Evolutionary conservation across 805 yeast genomes (phyloP), one percentile per base, ranked within the genome.

Genomic region (Maudiozyma barnettii): DNA sequence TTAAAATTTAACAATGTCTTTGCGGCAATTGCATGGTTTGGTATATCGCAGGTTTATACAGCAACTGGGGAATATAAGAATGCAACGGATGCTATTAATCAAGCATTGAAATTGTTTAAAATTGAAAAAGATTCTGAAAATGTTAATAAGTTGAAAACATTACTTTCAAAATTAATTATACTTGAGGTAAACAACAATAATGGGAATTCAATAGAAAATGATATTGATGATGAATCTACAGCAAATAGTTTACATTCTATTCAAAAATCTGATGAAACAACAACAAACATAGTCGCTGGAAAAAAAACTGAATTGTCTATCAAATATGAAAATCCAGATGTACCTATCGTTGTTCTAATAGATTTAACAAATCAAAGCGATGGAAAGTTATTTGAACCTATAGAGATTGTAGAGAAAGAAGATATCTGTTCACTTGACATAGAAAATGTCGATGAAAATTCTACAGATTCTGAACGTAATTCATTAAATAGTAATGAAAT

Each of bases 11-110:
- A 56, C 37, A 50, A 53, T 33, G 37, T 50, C 18, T 54, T 61
- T 14, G 57, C 55, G 9, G 61, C 60, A 1, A 49, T 56, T 19
- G 60, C 61, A 3, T 61, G 61, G 63, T 57, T 55, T 45, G 65
- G 65, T 14, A 51, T 58, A 12, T 56, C 63, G 3, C 61, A 60
- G 40, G 60, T 56, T 5, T 56, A 58, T 35, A 49, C 54, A 9
- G 53, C 54, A 5, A 49, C 57, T 9, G 47, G 46, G 23, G 53
- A 57, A 36, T 38, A 54, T 7, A 49, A 50, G 16, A 51, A 49
- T 33, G 58, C 63, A 1, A 41, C 53, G 10, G 56, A 54, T 21
- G 58, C 64, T 5, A 33, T 55, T n/a, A 44, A 45, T 26, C 52
- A 56, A 30, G 48, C 57, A 5, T 47, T 53, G 5, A 50, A 49